Conservation (phyloP, 495 filamentous ascomycete genomes). For the Tuber brumale region DNA sequence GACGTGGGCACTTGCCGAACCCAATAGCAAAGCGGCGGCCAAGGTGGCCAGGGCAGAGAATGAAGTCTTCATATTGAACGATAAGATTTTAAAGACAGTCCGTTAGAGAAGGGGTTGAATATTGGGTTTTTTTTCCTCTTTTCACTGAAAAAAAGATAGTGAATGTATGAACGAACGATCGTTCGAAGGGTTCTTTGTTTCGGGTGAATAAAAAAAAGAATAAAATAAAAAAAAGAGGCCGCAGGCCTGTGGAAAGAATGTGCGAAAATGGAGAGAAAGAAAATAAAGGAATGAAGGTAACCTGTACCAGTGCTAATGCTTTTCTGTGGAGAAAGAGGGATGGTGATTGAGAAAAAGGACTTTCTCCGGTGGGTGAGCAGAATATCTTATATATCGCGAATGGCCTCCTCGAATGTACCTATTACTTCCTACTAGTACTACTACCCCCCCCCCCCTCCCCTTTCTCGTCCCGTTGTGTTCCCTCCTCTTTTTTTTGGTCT, state of each 20-base stretch:
- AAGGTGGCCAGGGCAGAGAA: background rate
- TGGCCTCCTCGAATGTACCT: background rate
- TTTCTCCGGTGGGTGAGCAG: background rate
- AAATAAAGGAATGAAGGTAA: conserved; percentile 4
- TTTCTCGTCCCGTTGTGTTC: background rate
- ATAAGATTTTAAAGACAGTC: background rate
- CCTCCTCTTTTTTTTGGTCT: background rate
- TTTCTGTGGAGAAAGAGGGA: background rate
- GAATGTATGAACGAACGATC: background rate
- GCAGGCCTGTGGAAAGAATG: background rate
- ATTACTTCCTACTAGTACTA: background rate
- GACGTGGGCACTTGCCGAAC: background rate
- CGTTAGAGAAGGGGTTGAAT: background rate
- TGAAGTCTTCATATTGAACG: background rate
- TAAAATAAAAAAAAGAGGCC: background rate
- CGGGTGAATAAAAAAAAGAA: background rate
- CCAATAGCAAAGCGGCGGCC: background rate
- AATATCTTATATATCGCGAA: background rate
- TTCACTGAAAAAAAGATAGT: background rate
- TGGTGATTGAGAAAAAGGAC: background rate
- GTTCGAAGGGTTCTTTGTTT: background rate
- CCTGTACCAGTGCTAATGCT: conserved; percentile 2
- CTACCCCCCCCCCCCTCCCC: background rate
- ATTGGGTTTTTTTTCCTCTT: background rate
- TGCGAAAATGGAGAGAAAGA: background rate